These are phyloP conservation scores for Articulospora tetracladia DNA, from an alignment of 495 filamentous ascomycete species.

Conservation along the genomic window DNA sequence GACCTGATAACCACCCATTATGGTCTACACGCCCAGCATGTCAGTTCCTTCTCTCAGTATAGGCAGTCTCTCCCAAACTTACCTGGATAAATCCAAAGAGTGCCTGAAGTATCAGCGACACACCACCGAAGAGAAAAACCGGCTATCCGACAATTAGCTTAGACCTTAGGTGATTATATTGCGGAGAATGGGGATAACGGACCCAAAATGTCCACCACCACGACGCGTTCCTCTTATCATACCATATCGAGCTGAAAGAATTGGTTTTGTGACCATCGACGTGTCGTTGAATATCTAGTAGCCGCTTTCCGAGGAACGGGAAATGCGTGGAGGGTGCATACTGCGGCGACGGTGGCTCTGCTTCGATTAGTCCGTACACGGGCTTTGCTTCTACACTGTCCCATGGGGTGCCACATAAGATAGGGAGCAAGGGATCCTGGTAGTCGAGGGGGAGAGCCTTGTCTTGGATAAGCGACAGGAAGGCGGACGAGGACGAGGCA, in stretches of 20 bases:
- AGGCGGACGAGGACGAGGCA: too few species aligned
- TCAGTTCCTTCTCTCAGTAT: too few species aligned
- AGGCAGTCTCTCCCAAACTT: too few species aligned
- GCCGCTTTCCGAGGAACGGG: conserved; percentile 11
- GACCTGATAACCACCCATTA: not conserved
- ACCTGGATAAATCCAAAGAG: too few species aligned
- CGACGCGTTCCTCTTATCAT: conserved; percentile 4
- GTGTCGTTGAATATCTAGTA: conserved; percentile 7
- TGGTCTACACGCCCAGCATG: too few species aligned
- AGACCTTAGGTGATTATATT: too few species aligned
- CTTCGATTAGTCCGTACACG: conserved; percentile 4
- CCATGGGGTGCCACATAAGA: conserved; percentile 4
- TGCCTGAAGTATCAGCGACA: not conserved
- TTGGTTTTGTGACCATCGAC: conserved; percentile 1
- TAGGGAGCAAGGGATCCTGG: conserved; percentile 6
- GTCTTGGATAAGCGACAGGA: too few species aligned
- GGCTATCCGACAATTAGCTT: too few species aligned
- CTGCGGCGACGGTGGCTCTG: not conserved
- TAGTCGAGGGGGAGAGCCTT: not conserved
- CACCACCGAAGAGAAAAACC: conserved; percentile 6
- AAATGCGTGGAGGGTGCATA: conserved; percentile 7
- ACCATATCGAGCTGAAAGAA: conserved; percentile 4
- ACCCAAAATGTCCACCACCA: conserved; percentile 17
- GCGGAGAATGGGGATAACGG: too few species aligned
- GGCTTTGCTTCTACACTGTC: not conserved